phyloP scores from a whole-genome alignment of 805 yeast species.

The Candida schatavii region DNA sequence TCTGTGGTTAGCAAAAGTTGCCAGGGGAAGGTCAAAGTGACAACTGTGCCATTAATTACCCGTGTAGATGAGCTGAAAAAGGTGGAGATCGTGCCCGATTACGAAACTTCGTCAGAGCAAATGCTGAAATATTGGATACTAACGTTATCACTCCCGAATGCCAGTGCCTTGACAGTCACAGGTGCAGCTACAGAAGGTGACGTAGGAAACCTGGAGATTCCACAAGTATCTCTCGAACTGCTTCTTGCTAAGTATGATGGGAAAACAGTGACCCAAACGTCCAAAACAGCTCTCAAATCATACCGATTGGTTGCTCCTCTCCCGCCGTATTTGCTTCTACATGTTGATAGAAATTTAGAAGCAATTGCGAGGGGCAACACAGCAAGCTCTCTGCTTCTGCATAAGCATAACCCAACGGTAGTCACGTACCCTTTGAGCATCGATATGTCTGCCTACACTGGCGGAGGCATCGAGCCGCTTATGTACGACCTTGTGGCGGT shows the following conservation, averaged over 20 bases:
- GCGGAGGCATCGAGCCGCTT: slow-evolving; percentile 14
- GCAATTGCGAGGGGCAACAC: neutral
- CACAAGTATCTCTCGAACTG: slow-evolving; percentile 46
- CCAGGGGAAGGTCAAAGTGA: slow-evolving; percentile 51
- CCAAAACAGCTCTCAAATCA: slow-evolving; percentile 31
- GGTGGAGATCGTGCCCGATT: slow-evolving; percentile 22
- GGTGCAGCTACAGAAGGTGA: neutral
- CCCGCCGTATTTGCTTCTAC: slow-evolving; percentile 57
- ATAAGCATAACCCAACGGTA: slow-evolving; percentile 43
- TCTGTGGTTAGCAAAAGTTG: slow-evolving; percentile 30
- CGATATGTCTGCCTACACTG: slow-evolving; percentile 32
- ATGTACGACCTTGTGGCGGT: slow-evolving; percentile 34
- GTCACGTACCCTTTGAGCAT: slow-evolving; percentile 54
- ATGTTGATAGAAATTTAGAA: slow-evolving; percentile 47
- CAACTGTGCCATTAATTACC: slow-evolving; percentile 11
- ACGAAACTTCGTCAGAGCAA: neutral
- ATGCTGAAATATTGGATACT: slow-evolving; percentile 47
- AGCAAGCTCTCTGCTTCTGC: slow-evolving; percentile 8
- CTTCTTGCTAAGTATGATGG: slow-evolving; percentile 46
- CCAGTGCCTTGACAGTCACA: neutral
- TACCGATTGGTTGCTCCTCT: slow-evolving; percentile 36
- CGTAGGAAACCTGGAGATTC: slow-evolving; percentile 23
- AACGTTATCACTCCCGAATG: slow-evolving; percentile 54
- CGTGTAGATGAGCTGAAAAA: slow-evolving; percentile 13
- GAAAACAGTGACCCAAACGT: slow-evolving; percentile 23